Evolutionary conservation across 345 rosid species (phyloP), one percentile per base, ranked within the genome.

Genomic region (Eutrema yunnanense): DNA sequence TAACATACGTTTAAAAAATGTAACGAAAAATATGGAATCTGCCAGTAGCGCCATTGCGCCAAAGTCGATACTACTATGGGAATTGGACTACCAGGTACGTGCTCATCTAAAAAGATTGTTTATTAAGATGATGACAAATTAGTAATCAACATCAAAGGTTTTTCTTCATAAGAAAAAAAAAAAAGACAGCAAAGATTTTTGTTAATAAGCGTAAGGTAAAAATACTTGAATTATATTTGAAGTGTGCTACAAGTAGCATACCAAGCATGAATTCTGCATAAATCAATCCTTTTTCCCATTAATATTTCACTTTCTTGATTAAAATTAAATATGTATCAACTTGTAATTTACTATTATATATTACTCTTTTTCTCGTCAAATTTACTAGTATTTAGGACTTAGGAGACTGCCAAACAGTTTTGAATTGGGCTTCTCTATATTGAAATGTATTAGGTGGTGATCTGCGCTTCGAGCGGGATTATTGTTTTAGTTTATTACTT

Each of bases 191-290:
- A 9, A 27, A 73, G 32, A 66, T 37, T 74, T 29, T 40, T n/a
- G 30, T 65, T 58, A 52, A 30, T 7, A 44, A 65, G 19, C 8
- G 71, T 73, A 73, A 54, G 55, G 67, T 67, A 74, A 59, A 2
- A 14, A 27, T 57, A 65, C 60, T 44, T 47, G 43, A 56, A 67
- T 50, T 67, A 43, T 50, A 52, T 14, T 2, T 67, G 78, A 50
- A 67, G 73, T 74, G 78, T 74, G 47, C 5, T 59, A 67, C 73
- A 74, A 66, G 78, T 66, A 66, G 62, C 73, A 66, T 66, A 67
- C 73, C 73, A 58, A 58, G 53, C 78, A 67, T 67, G 73, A 67
- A 32, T 66, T 74, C 37, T 34, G 54, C 78, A 58, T 22, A 11
- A 58, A 32, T 42, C 54, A 50, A 49, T 26, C 53, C 12, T 30